Evolutionary conservation across 139 green algal species (phyloP).

Genomic region (Coelastrella sp.): DNA sequence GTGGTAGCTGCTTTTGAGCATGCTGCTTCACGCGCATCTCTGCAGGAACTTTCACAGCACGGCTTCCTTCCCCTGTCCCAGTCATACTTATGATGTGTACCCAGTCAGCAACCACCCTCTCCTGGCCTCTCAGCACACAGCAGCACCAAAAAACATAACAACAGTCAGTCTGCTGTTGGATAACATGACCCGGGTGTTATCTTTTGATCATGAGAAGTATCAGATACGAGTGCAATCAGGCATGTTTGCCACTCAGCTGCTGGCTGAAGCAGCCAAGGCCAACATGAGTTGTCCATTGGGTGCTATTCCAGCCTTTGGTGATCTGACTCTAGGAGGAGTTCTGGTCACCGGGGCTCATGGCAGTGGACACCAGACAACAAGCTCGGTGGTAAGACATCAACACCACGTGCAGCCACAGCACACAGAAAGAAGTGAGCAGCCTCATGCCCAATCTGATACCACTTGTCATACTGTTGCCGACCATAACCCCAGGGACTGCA

Average conservation of each 20-base stretch:
- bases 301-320: slow-evolving; percentile 37
- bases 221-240: slow-evolving; percentile 30
- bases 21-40: not conserved
- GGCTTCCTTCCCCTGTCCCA: slow-evolving; percentile 34
- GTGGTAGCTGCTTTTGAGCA: not conserved
- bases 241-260: slow-evolving; percentile 41
- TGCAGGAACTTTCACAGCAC: slow-evolving; percentile 48
- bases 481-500: too few species aligned
- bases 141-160: not conserved
- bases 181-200: slow-evolving; percentile 24
- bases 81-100: not conserved
- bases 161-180: slow-evolving; percentile 32
- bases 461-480: too few species aligned
- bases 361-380: not conserved
- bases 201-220: not conserved
- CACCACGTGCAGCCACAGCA: too few species aligned
- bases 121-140: not conserved
- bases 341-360: slow-evolving; percentile 45
- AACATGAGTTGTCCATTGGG: slow-evolving; percentile 44
- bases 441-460: too few species aligned
- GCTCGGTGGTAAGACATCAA: not conserved
- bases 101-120: not conserved
- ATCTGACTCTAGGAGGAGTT: slow-evolving; percentile 44
- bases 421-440: too few species aligned
- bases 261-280: slow-evolving; percentile 1